A percentile compares a stretch with the other conserved stretches of the same genome.
Conservation (phyloP, 163 green algal species). For the Prototheca cutis region DNA sequence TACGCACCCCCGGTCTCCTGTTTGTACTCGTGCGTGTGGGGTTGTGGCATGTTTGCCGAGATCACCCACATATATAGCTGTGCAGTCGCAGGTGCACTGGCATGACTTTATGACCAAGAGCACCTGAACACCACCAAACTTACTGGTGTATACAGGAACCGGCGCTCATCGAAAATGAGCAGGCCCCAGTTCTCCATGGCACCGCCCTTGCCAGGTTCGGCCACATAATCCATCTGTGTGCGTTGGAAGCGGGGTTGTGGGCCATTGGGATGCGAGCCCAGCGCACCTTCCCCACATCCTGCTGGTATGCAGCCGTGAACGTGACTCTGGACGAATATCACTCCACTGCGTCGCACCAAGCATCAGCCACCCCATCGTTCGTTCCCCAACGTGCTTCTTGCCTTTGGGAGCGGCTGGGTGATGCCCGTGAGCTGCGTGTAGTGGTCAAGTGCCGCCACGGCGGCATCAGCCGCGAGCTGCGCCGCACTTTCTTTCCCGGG, state of each 20-base stretch:
- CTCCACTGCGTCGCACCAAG: no score
- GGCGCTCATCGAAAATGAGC: constrained; percentile 38
- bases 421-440: constrained; percentile 25
- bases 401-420: constrained; percentile 21
- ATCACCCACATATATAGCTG: no score
- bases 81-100: no score
- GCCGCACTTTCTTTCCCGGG: not conserved
- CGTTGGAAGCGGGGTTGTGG: no score
- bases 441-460: constrained; percentile 20
- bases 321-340: no score
- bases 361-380: not conserved
- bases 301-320: no score
- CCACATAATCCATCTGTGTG: constrained; percentile 38
- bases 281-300: no score
- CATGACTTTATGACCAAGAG: no score
- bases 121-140: not conserved
- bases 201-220: constrained; percentile 34
- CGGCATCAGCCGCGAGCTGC: constrained; percentile 9
- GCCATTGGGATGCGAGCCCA: no score
- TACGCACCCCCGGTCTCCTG: constrained; percentile 14
- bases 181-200: constrained; percentile 56
- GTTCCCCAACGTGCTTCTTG: not conserved
- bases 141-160: constrained; percentile 29
- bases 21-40: no score
- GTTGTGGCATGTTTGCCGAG: no score